phyloP scores from a whole-genome alignment of 2,329 filamentous ascomycete species.

The Alternaria dauci region DNA sequence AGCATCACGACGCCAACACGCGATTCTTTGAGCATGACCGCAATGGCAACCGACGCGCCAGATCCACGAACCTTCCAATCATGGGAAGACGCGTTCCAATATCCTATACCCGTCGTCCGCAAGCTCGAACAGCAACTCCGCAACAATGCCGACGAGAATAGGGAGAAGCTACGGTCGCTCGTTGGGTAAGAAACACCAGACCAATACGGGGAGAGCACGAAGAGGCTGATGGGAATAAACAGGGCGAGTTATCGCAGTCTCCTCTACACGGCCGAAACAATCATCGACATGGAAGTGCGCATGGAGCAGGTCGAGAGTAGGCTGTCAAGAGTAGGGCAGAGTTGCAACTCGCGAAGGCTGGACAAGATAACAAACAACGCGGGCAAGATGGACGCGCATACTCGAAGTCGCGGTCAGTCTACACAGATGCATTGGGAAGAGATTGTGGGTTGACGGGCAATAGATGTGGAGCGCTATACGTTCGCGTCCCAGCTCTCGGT shows the following conservation, averaged over 20 bases:
- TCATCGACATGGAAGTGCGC: constrained; percentile 84
- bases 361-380: constrained; percentile 70
- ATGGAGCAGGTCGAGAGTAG: constrained; percentile 77
- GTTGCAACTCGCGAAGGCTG: constrained; percentile 77
- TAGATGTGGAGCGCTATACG: constrained; percentile 55
- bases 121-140: constrained; percentile 71
- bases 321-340: constrained; percentile 75
- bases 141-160: constrained; percentile 68
- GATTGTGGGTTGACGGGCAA: constrained; percentile 28
- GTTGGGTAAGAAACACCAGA: constrained; percentile 63
- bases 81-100: constrained; percentile 74
- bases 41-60: constrained; percentile 64
- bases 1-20: constrained; percentile 3
- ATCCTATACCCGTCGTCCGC: constrained; percentile 69
- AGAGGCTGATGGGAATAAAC: constrained; percentile 15
- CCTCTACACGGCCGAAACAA: constrained; percentile 90
- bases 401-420: constrained; percentile 53
- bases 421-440: constrained; percentile 1
- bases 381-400: constrained; percentile 58
- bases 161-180: constrained; percentile 70
- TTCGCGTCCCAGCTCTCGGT: constrained; percentile 66
- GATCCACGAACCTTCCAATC: constrained; percentile 65
- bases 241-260: constrained; percentile 83
- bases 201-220: background rate
- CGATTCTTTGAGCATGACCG: constrained; percentile 7